These are phyloP conservation scores for Pythium dissotocum DNA, from an alignment of 352 stramenopile species.

Conservation along the genomic window DNA sequence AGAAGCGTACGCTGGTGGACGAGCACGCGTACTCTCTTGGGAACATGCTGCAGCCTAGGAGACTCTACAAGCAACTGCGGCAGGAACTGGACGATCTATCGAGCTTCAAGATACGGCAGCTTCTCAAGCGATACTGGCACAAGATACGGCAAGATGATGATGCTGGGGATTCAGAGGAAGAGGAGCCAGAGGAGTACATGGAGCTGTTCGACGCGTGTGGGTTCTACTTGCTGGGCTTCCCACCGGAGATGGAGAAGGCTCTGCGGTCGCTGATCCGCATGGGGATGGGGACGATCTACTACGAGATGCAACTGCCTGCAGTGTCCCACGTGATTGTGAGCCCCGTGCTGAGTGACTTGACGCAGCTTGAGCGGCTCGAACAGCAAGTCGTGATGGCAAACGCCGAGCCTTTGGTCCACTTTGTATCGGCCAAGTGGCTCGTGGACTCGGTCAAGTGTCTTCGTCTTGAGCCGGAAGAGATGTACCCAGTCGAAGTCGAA, in stretches of 20 bases:
- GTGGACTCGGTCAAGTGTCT: slow-evolving; percentile 60
- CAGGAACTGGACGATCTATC: slow-evolving; percentile 39
- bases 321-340: slow-evolving; percentile 76
- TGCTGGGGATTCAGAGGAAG: neutral
- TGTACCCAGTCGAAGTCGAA: slow-evolving; percentile 69
- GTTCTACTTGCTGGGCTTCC: slow-evolving; percentile 60
- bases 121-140: slow-evolving; percentile 34
- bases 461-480: slow-evolving; percentile 52
- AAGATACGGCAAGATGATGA: neutral
- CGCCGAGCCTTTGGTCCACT: slow-evolving; percentile 36
- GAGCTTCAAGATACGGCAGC: slow-evolving; percentile 28
- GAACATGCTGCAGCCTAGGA: slow-evolving; percentile 34
- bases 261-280: slow-evolving; percentile 58
- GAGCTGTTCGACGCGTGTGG: slow-evolving; percentile 72
- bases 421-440: slow-evolving; percentile 67
- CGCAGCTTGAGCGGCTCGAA: slow-evolving; percentile 37
- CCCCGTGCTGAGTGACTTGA: slow-evolving; percentile 39
- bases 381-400: slow-evolving; percentile 32
- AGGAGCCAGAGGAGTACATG: slow-evolving; percentile 33
- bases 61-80: slow-evolving; percentile 40
- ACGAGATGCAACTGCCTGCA: slow-evolving; percentile 49
- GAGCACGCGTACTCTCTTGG: slow-evolving; percentile 52
- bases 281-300: slow-evolving; percentile 74
- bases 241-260: slow-evolving; percentile 33
- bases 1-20: slow-evolving; percentile 44